Percentiles rank a stretch among this genome's conserved stretches.
Evolutionary conservation across 2,329 filamentous ascomycete species (phyloP).

Genomic region (Botrytis squamosa): DNA sequence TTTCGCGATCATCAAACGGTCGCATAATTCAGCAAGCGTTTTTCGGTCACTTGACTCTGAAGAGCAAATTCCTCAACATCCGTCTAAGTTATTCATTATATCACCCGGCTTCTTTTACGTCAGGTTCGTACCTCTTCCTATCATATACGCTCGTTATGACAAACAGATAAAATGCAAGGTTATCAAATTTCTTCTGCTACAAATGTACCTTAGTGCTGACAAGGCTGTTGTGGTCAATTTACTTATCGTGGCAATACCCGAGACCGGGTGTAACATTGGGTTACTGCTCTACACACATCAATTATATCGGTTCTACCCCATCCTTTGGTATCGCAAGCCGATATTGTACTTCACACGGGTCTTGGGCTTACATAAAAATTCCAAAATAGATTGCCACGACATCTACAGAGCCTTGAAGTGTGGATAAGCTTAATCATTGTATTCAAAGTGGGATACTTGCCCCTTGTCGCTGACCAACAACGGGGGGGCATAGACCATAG

Average conservation of each 20-base stretch:
- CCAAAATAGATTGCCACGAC: background rate
- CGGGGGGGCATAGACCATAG: background rate
- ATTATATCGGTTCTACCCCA: background rate
- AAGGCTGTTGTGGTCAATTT: background rate
- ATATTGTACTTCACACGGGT: background rate
- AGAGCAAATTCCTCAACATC: background rate
- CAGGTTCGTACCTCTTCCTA: background rate
- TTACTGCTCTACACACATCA: background rate
- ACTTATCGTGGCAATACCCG: background rate
- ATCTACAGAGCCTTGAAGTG: background rate
- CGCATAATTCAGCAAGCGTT: background rate
- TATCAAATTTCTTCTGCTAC: background rate
- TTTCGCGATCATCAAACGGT: background rate
- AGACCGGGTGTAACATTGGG: background rate
- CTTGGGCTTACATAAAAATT: background rate
- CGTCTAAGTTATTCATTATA: background rate
- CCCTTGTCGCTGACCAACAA: background rate
- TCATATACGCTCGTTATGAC: background rate
- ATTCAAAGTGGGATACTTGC: background rate
- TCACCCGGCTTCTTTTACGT: background rate
- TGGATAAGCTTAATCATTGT: conserved; percentile 4
- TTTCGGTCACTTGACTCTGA: background rate
- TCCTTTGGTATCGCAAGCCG: background rate
- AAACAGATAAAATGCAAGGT: background rate
- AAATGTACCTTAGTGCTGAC: background rate